A percentile compares a stretch with the other conserved stretches of the same genome.
Conservation (phyloP, 2,329 filamentous ascomycete genomes). For the Exophiala sp. region DNA sequence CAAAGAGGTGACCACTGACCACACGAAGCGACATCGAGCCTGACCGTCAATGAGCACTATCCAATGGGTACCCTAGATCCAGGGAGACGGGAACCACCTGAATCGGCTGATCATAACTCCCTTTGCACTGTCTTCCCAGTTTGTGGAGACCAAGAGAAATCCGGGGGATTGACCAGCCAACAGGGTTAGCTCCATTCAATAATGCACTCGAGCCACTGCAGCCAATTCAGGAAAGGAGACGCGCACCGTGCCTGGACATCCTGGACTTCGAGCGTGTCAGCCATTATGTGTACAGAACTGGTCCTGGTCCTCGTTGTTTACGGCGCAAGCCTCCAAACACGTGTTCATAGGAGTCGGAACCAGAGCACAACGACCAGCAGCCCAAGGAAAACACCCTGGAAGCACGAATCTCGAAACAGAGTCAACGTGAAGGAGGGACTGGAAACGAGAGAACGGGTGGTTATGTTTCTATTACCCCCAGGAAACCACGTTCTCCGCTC, state of each 20-base stretch:
- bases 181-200: no score
- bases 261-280: no score
- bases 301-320: no score
- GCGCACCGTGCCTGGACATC: neutral
- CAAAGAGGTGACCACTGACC: neutral
- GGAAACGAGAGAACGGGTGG: neutral
- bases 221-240: neutral
- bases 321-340: no score
- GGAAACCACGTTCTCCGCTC: constrained; percentile 28
- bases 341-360: no score
- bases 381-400: no score
- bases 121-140: no score
- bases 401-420: neutral
- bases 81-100: constrained; percentile 3
- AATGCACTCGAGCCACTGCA: neutral
- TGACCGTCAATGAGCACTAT: constrained; percentile 7
- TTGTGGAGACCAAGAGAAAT: no score
- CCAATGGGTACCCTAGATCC: constrained; percentile 5
- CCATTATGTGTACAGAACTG: no score
- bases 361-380: no score
- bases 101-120: neutral
- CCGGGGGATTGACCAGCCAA: no score
- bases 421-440: constrained; percentile 4
- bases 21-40: neutral
- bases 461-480: constrained; percentile 34